Percentiles rank a stretch among this genome's conserved stretches.
Conservation (phyloP, 345 rosid genomes). For the Gossypium sturtianum region DNA sequence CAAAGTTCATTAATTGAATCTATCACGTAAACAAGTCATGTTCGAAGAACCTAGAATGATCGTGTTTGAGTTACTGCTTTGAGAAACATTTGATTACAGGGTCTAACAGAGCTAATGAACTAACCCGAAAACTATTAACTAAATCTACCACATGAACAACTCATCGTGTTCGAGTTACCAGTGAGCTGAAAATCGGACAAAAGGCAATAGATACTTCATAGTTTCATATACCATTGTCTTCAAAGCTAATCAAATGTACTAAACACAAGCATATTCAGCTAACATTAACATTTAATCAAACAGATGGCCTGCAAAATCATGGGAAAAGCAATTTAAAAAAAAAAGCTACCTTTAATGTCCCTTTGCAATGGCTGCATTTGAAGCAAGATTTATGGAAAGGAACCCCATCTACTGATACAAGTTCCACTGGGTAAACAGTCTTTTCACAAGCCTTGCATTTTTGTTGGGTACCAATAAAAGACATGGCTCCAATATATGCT, state of each 20-base stretch:
- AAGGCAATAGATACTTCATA: not conserved
- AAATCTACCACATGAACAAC: no score
- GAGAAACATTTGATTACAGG: not conserved
- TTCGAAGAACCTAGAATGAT: not conserved
- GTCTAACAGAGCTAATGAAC: no score
- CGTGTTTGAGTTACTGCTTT: not conserved
- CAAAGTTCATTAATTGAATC: no score
- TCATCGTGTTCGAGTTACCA: no score
- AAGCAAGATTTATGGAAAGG: conserved; percentile 90
- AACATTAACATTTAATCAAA: not conserved
- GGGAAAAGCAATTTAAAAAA: not conserved
- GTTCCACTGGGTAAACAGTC: conserved; percentile 96
- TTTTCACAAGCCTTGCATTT: conserved; percentile 95
- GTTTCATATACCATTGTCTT: not conserved
- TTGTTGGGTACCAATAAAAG: conserved; percentile 91
- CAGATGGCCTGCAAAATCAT: not conserved
- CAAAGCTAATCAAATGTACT: not conserved
- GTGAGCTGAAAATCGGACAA: not conserved
- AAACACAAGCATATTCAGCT: not conserved
- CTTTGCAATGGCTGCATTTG: conserved; percentile 94
- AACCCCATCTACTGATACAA: conserved; percentile 85
- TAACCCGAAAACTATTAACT: no score
- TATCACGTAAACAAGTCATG: no score
- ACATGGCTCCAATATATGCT: conserved; percentile 38
- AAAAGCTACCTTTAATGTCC: conserved; percentile 60